phyloP scores from a whole-genome alignment of 2,329 filamentous ascomycete species.

The Raffaelea albimanens region DNA sequence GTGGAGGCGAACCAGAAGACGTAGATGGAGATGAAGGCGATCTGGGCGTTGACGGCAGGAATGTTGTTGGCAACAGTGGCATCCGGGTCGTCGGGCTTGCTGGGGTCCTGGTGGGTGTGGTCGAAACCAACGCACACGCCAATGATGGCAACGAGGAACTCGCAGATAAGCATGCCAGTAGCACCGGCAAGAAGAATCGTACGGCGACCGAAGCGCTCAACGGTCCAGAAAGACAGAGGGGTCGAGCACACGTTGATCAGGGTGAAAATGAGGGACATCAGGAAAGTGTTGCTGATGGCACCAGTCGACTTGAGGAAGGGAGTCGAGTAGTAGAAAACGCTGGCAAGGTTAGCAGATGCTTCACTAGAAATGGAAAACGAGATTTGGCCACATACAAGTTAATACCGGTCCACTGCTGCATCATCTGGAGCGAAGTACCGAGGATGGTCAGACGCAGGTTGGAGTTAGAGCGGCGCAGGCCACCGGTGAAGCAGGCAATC shows the following conservation, averaged over 20 bases:
- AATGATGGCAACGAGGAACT: slow-evolving; percentile 77
- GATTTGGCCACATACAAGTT: slow-evolving; percentile 42
- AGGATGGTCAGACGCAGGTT: slow-evolving; percentile 64
- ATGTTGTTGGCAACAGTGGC: slow-evolving; percentile 40
- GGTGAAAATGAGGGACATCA: slow-evolving; percentile 78
- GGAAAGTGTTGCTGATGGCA: slow-evolving; percentile 67
- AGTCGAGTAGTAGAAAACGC: slow-evolving; percentile 77
- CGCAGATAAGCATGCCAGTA: slow-evolving; percentile 72
- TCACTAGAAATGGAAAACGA: slow-evolving; percentile 22
- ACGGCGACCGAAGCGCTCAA: slow-evolving; percentile 75
- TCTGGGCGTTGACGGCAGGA: slow-evolving; percentile 57
- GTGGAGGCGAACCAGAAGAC: slow-evolving; percentile 89
- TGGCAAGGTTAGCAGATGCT: not conserved
- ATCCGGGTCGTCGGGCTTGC: slow-evolving; percentile 31
- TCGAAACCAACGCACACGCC: slow-evolving; percentile 53
- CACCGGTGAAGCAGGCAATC: slow-evolving; percentile 58
- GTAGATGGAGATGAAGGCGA: slow-evolving; percentile 84
- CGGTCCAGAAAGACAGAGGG: slow-evolving; percentile 76
- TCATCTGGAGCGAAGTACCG: slow-evolving; percentile 68
- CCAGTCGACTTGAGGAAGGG: slow-evolving; percentile 74
- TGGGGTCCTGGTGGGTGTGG: slow-evolving; percentile 33
- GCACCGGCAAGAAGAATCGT: slow-evolving; percentile 71
- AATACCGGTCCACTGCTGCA: slow-evolving; percentile 76
- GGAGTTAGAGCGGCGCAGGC: slow-evolving; percentile 51
- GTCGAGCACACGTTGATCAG: slow-evolving; percentile 82